A percentile compares a stretch with the other conserved stretches of the same genome.
Evolutionary conservation across 306 rosid species (phyloP).

Genomic region (Vachellia collinsii): DNA sequence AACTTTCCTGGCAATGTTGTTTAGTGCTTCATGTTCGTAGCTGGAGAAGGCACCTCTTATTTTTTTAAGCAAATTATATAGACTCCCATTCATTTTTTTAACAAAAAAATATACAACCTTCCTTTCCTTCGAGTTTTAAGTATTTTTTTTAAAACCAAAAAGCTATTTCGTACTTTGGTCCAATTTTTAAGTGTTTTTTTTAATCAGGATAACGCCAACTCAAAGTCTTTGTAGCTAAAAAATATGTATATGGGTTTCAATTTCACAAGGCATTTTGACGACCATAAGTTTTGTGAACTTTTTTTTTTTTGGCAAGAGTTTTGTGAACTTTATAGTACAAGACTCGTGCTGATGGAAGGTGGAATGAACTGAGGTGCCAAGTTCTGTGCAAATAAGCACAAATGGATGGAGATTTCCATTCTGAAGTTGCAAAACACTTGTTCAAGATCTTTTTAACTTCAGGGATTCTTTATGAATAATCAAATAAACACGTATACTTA

Average conservation of each 20-base stretch:
- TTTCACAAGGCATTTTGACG: background rate
- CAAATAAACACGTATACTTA: background rate
- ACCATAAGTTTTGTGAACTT: background rate
- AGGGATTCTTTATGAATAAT: background rate
- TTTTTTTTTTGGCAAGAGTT: too few relatives aligned
- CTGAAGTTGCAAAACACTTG: background rate
- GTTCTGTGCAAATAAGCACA: conserved; percentile 1
- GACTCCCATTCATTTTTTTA: background rate
- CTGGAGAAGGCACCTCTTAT: background rate
- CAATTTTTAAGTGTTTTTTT: background rate
- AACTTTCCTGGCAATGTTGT: background rate
- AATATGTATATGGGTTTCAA: background rate
- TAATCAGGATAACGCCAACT: background rate
- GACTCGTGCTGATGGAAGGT: background rate
- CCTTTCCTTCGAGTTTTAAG: too few relatives aligned
- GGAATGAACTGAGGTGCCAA: background rate
- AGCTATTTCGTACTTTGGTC: background rate
- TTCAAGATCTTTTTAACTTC: background rate
- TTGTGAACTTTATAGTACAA: background rate
- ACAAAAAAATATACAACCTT: too few relatives aligned
- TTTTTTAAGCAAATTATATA: background rate
- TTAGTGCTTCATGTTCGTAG: background rate
- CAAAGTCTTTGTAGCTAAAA: background rate
- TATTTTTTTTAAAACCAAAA: background rate
- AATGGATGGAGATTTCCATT: background rate